phyloP scores from a whole-genome alignment of 352 stramenopile genomes.

The Phytopythium montanum region DNA sequence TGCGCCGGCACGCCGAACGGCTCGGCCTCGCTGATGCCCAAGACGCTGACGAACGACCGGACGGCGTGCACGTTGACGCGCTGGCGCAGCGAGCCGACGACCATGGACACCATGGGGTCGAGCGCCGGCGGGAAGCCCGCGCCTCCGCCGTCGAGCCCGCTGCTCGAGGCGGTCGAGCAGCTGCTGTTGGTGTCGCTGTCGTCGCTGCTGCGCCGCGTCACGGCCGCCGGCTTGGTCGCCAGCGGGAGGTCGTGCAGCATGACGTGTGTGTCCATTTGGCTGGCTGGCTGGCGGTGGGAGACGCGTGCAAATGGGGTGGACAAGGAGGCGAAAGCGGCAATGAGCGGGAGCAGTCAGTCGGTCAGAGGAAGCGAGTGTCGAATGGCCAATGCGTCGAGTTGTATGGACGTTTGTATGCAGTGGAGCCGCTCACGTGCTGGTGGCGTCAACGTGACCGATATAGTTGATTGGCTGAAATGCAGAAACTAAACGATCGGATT shows the following conservation, averaged over 20 bases:
- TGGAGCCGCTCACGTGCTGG: not conserved
- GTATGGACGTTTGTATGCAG: not conserved
- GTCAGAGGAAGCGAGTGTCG: not conserved
- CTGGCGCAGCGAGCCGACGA: slow-evolving; percentile 37
- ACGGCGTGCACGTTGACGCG: slow-evolving; percentile 42
- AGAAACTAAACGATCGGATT: not conserved
- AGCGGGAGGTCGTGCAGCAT: not conserved
- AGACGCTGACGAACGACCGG: slow-evolving; percentile 59
- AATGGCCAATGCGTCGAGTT: not conserved
- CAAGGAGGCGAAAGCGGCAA: not conserved
- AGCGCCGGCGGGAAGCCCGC: slow-evolving; percentile 9
- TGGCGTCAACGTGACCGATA: not conserved
- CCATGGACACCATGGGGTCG: slow-evolving; percentile 24
- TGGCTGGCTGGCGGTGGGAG: not conserved
- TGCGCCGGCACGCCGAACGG: slow-evolving; percentile 57
- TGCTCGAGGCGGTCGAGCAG: not conserved
- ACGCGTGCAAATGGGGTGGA: not conserved
- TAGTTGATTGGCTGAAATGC: not conserved
- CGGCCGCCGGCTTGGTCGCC: not conserved
- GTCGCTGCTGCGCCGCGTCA: slow-evolving; percentile 1
- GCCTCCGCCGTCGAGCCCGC: not conserved
- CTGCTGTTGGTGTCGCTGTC: slow-evolving; percentile 1
- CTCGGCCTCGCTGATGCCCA: slow-evolving; percentile 52
- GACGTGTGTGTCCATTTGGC: not conserved
- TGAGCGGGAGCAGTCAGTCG: not conserved